These are phyloP conservation scores for Schizochytrium sp. DNA, from an alignment of 108 stramenopile genomes.

Conservation along the genomic window DNA sequence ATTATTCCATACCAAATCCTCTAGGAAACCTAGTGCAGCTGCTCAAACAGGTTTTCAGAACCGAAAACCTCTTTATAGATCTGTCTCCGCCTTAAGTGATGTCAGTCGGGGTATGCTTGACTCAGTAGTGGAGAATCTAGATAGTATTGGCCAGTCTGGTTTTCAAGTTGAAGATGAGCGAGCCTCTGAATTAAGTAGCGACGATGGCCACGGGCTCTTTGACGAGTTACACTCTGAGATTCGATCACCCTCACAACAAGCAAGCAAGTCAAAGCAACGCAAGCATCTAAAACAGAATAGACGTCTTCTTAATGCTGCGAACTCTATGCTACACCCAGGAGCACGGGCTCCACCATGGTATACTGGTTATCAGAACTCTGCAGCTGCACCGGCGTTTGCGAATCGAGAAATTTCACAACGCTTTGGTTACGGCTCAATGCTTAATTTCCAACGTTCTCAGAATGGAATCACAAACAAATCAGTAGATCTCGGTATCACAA, in stretches of 20 bases:
- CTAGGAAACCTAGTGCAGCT: too few relatives aligned
- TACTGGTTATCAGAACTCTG: slow-evolving; percentile 40
- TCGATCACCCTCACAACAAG: too few relatives aligned
- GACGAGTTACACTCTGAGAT: too few relatives aligned
- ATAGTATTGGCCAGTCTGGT: too few relatives aligned
- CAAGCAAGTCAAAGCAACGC: too few relatives aligned
- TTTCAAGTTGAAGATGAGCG: too few relatives aligned
- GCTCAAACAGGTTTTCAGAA: too few relatives aligned
- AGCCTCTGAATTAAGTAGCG: too few relatives aligned
- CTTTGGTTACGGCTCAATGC: background rate
- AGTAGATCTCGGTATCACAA: slow-evolving; percentile 29
- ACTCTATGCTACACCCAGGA: slow-evolving; percentile 15
- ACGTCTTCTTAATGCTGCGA: background rate
- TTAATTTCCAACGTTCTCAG: slow-evolving; percentile 14
- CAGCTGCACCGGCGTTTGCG: background rate
- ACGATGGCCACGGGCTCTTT: too few relatives aligned
- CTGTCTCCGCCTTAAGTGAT: background rate
- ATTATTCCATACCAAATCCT: too few relatives aligned
- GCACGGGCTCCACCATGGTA: slow-evolving; percentile 34
- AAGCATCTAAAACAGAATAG: background rate
- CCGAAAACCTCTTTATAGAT: background rate
- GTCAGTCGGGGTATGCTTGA: slow-evolving; percentile 1
- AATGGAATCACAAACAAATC: slow-evolving; percentile 2
- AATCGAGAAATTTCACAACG: background rate
- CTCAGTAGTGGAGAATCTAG: background rate